phyloP scores from a whole-genome alignment of 2,329 filamentous ascomycete species.

The Fusarium mexicanum region DNA sequence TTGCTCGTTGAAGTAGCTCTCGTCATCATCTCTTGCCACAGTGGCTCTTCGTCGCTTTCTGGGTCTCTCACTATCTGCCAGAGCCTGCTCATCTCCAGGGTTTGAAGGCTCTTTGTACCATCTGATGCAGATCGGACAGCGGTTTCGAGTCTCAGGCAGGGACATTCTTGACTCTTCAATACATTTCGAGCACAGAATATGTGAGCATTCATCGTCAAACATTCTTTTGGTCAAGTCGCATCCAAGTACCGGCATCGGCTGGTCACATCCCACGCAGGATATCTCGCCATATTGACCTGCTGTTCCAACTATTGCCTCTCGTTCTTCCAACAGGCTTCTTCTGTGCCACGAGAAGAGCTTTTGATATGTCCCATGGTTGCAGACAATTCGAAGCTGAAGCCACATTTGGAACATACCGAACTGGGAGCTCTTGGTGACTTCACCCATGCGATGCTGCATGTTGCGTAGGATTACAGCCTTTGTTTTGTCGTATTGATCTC shows the following conservation, averaged over 20 bases:
- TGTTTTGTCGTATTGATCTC: neutral
- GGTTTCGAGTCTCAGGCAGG: accelerated
- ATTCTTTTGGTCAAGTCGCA: neutral
- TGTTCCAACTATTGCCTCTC: neutral
- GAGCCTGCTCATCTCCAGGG: accelerated
- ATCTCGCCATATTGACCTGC: neutral
- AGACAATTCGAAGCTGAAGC: constrained; percentile 3
- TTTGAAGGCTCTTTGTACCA: neutral
- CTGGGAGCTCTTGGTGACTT: constrained; percentile 1
- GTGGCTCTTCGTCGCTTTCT: neutral
- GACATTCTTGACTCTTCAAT: neutral
- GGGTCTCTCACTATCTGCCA: accelerated
- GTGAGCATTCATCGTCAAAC: neutral
- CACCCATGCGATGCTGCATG: constrained; percentile 2
- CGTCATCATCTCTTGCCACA: neutral
- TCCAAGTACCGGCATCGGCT: neutral
- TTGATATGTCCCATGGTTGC: constrained; percentile 3
- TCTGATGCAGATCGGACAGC: neutral
- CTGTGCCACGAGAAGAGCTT: constrained; percentile 4
- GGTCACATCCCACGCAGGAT: neutral
- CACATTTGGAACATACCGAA: constrained; percentile 9
- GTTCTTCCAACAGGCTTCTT: neutral
- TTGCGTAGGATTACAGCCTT: neutral
- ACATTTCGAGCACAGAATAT: neutral
- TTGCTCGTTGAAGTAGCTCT: neutral